These are phyloP conservation scores for Circinella umbellata DNA, from an alignment of 371 early-diverging fungal species.

Conservation along the genomic window DNA sequence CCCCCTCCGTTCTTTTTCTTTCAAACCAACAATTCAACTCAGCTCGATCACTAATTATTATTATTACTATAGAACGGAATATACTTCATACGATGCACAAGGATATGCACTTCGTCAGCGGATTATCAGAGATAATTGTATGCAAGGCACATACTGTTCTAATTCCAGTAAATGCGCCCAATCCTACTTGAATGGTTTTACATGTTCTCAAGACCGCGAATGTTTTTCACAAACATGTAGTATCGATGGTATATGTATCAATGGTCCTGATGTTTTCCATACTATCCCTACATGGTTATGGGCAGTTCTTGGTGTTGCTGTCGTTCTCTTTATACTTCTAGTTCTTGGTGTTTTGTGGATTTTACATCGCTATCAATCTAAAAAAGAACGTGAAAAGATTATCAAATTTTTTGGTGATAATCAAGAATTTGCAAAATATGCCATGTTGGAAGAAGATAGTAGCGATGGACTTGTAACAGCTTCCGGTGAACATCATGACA, in stretches of 20 bases:
- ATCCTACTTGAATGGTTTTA: constrained; percentile 22
- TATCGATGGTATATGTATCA: constrained; percentile 32
- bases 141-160: constrained; percentile 40
- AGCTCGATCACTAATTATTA: background rate
- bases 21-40: background rate
- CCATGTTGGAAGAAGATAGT: constrained; percentile 31
- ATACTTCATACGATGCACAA: constrained; percentile 34
- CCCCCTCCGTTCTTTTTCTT: background rate
- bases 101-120: constrained; percentile 34
- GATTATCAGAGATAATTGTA: constrained; percentile 54
- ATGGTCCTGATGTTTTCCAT: constrained; percentile 50
- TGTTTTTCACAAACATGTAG: constrained; percentile 51
- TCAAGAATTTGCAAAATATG: constrained; percentile 48
- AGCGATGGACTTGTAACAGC: background rate
- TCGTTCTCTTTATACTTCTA: constrained; percentile 39
- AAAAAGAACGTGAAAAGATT: constrained; percentile 44
- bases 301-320: constrained; percentile 38
- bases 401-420: constrained; percentile 47
- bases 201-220: constrained; percentile 48
- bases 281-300: constrained; percentile 44
- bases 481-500: background rate
- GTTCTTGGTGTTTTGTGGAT: constrained; percentile 40
- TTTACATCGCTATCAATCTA: constrained; percentile 52
- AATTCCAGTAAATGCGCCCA: constrained; percentile 25
- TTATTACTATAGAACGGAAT: constrained; percentile 19